phyloP scores from a whole-genome alignment of 352 stramenopile species.

The Pythium brassicae region DNA sequence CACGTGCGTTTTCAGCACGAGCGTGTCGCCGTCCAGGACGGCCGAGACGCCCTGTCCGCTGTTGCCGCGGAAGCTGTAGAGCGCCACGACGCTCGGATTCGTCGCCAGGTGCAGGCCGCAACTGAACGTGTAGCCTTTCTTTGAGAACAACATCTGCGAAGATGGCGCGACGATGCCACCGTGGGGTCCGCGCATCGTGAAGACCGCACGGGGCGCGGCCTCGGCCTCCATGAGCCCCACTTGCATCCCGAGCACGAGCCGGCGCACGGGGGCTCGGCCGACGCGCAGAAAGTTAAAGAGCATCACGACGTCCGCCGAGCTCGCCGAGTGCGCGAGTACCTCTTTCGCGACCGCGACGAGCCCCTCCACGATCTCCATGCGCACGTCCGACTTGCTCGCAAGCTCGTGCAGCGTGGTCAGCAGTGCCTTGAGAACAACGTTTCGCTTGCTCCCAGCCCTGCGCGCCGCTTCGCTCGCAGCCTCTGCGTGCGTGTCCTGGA shows the following conservation, averaged over 20 bases:
- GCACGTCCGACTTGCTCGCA: slow-evolving; percentile 22
- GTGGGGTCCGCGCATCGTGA: slow-evolving; percentile 59
- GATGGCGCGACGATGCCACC: slow-evolving; percentile 62
- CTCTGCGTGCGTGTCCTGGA: slow-evolving; percentile 25
- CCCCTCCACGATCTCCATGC: slow-evolving; percentile 21
- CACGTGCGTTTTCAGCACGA: slow-evolving; percentile 55
- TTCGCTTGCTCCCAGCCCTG: slow-evolving; percentile 16
- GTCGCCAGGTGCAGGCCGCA: slow-evolving; percentile 51
- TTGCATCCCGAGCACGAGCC: slow-evolving; percentile 57
- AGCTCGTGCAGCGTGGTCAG: slow-evolving; percentile 38
- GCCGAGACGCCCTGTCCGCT: slow-evolving; percentile 70
- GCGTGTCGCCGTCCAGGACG: slow-evolving; percentile 39
- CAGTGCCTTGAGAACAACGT: slow-evolving; percentile 45
- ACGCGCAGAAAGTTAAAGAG: slow-evolving; percentile 76
- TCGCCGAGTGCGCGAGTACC: slow-evolving; percentile 58
- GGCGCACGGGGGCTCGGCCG: slow-evolving; percentile 31
- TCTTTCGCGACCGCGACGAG: slow-evolving; percentile 44
- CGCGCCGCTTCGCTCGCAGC: background rate
- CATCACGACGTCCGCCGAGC: slow-evolving; percentile 46
- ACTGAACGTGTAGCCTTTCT: slow-evolving; percentile 74
- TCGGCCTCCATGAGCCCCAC: slow-evolving; percentile 46
- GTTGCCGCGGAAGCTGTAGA: slow-evolving; percentile 77
- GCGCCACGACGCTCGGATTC: slow-evolving; percentile 24
- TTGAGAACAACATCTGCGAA: slow-evolving; percentile 53
- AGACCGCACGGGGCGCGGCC: slow-evolving; percentile 57